A percentile compares a stretch with the other conserved stretches of the same genome.
Conservation (phyloP, 495 filamentous ascomycete genomes). For the Penicillium coprophilum region DNA sequence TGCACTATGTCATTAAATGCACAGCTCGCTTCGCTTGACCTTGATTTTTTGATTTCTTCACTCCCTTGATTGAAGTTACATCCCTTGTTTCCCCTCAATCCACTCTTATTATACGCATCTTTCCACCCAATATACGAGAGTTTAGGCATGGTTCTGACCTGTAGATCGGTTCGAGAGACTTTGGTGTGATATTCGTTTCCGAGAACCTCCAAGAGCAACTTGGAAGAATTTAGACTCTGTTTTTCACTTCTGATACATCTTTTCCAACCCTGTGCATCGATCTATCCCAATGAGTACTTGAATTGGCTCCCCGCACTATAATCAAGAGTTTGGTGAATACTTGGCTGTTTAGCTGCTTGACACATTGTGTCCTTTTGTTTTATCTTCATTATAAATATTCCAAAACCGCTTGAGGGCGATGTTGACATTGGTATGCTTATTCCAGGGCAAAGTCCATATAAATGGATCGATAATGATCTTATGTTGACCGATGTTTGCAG, state of each 20-base stretch:
- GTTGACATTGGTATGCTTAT: slow-evolving; percentile 30
- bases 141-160: slow-evolving; percentile 16
- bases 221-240: neutral
- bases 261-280: neutral
- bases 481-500: slow-evolving; percentile 18
- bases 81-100: slow-evolving; percentile 16
- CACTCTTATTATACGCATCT: neutral
- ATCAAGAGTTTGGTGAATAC: neutral
- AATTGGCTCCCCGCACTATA: slow-evolving; percentile 14
- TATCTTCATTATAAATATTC: slow-evolving; percentile 29
- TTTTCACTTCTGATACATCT: slow-evolving; percentile 5
- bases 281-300: slow-evolving; percentile 13
- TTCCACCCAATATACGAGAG: neutral
- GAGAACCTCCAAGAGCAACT: neutral
- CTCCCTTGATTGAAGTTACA: slow-evolving; percentile 4
- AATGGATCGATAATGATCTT: neutral
- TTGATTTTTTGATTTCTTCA: neutral
- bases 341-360: neutral
- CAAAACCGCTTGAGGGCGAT: slow-evolving; percentile 30
- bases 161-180: slow-evolving; percentile 13
- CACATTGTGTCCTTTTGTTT: slow-evolving; percentile 5
- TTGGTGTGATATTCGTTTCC: neutral
- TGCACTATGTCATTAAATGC: neutral
- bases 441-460: neutral
- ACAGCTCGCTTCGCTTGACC: neutral